Base-by-base conservation (phyloP, 306 rosid species). In the Rosa persica region DNA sequence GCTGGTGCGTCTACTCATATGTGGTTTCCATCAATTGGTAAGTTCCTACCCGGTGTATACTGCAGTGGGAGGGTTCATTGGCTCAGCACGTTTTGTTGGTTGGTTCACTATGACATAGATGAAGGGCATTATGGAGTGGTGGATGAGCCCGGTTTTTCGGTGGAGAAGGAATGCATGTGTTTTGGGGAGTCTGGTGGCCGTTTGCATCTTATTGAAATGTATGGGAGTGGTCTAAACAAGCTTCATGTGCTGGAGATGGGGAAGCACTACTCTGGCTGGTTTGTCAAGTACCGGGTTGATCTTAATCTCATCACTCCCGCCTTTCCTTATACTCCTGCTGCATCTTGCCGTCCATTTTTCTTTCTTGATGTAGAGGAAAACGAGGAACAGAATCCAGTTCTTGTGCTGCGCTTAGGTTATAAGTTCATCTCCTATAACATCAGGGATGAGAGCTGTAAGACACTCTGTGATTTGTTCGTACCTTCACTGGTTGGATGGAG, bases 201-300 rank as follows among this genome's bases (percentile, higher is more conserved):
- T 78, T 30, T 82, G 23, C 69, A 73, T 47, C 67, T 78, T 15
- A 25, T 73, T 60, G 39, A 62, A 4, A 6, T 1, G 25, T 23
- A 46, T 5, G 2, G 27, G 27, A 20, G 48, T 22, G 43, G 7
- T 4, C 16, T 1, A 13, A 6, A 57, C 12, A 42, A 30, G 16
- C 48, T 67, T 66, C 39, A 36, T 19, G 77, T 61, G 39, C 69
- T 19, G 23, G 85, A 78, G 65, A 77, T 78, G 82, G 73, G 49
- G 47, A 58, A 20, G 11, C 72, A 78, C 25, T 67, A 73, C 43
- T 66, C 79, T 25, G 51, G 71, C 5, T 77, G 85, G 85, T 82
- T 64, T 72, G 71, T 72, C 12, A 73, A 72, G 75, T 77, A 70
- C 75, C 64, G 12, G 17, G 74, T 72, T 30, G 55, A 77, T 72